Conservation (phyloP, 495 filamentous ascomycete species). For the Penicillium dipodomyicola region DNA sequence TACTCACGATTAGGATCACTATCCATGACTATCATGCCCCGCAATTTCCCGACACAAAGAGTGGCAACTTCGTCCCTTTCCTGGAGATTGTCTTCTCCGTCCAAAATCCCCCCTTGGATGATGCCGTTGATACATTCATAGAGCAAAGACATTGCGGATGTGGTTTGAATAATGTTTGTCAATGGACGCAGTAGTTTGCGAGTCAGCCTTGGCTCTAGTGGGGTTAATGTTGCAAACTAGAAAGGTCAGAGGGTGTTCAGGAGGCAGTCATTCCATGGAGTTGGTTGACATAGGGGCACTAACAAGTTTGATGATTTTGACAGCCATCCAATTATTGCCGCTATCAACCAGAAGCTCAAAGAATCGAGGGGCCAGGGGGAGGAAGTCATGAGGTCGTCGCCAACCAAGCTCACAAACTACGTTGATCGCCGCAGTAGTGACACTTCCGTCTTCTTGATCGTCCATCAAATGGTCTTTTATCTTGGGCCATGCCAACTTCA, state of each 20-base stretch:
- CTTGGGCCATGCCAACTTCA: conserved; percentile 91
- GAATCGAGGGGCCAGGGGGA: conserved; percentile 84
- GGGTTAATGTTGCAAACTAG: conserved; percentile 92
- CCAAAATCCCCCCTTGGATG: conserved; percentile 91
- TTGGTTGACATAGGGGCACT: conserved; percentile 20
- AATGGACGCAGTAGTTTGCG: conserved; percentile 94
- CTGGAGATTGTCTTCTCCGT: conserved; percentile 67
- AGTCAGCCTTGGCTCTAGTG: conserved; percentile 84
- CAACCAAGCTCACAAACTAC: conserved; percentile 95
- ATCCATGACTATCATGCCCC: conserved; percentile 89
- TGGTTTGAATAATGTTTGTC: conserved; percentile 88
- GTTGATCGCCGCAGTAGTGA: conserved; percentile 93
- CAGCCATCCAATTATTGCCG: conserved; percentile 99
- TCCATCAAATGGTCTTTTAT: conserved; percentile 94
- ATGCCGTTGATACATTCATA: conserved; percentile 99
- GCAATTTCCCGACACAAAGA: conserved; percentile 86
- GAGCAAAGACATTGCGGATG: conserved; percentile 90
- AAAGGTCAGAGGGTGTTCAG: conserved; percentile 14
- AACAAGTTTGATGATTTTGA: conserved; percentile 96
- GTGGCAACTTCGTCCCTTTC: conserved; percentile 91
- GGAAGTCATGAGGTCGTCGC: conserved; percentile 88
- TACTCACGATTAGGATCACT: conserved; percentile 84
- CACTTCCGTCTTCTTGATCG: conserved; percentile 82
- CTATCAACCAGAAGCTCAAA: conserved; percentile 91
- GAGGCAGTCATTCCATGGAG: background rate